Base-by-base conservation (phyloP, 306 rosid species). In the Morella rubra region DNA sequence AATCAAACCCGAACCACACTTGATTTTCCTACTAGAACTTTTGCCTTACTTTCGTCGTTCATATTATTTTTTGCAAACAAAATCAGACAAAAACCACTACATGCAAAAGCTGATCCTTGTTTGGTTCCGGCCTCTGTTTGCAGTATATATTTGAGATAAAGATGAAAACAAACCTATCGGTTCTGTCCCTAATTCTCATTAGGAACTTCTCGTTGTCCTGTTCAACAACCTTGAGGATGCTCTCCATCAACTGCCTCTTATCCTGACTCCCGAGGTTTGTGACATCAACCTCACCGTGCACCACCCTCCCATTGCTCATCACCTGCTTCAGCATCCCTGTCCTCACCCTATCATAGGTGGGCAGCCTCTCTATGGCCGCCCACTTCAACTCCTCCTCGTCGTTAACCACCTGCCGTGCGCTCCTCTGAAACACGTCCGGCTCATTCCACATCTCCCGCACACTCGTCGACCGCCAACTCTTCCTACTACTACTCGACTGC, bases 301-400 rank as follows among this genome's bases (percentile, higher is more conserved):
- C 74, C 14, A 82, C 79, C 19, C 82, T 81, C 0, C 97, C 98
- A 60, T 81, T 85, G 12, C 85, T 85, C 27, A 64, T 76, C 40
- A 86, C 92, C 45, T 87, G 94, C 37, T 44, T 85, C 42, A 93
- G 16, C 75, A 93, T 76, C 12, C 98, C 93, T 52, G 86, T 89
- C 44, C 90, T 81, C 81, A 93, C 75, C 62, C 98, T 79, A 18
- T 93, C 91, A 45, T 88, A 86, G 18, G 96, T 93, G 6, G 98
- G 98, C 65, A 93, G 51, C 71, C 96, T 77, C 22, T 93, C 95
- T 1, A 93, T 80, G 73, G 96, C 98, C 0, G 91, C 98, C 98
- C 96, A 93, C n/a, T 27, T 81, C 50, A 93, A 86, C 77, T 91
- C 89, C 45, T 89, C 84, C 73, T 90, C 95, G 10, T 93, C 94